Percentiles rank a stretch among this genome's conserved stretches.
These are phyloP conservation scores for Nothopassalora personata DNA, from an alignment of 2,329 filamentous ascomycete genomes.

Conservation along the genomic window DNA sequence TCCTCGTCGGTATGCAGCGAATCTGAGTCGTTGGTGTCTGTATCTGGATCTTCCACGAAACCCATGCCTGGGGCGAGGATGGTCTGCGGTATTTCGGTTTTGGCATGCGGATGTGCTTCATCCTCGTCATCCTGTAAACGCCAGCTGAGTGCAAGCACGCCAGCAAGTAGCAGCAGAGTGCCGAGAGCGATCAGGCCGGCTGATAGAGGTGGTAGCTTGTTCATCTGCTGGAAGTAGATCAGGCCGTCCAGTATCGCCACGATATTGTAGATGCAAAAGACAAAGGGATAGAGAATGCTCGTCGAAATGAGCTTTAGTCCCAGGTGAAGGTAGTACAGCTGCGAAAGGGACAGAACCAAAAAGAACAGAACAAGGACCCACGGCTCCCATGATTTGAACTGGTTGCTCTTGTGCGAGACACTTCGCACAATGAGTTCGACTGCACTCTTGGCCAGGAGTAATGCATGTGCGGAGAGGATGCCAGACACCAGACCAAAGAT, in stretches of 20 bases:
- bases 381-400: constrained; percentile 92
- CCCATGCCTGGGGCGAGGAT: constrained; percentile 77
- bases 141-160: constrained; percentile 90
- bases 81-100: constrained; percentile 49
- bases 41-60: constrained; percentile 34
- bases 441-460: constrained; percentile 91
- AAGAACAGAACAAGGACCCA: constrained; percentile 86
- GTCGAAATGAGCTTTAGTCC: constrained; percentile 93
- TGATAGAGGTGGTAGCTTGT: constrained; percentile 68
- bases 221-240: constrained; percentile 91
- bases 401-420: constrained; percentile 76
- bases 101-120: constrained; percentile 46
- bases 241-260: constrained; percentile 95
- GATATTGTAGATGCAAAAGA: constrained; percentile 99
- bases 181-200: constrained; percentile 80
- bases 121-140: constrained; percentile 70
- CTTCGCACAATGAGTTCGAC: constrained; percentile 90
- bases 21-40: constrained; percentile 23
- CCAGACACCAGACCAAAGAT: constrained; percentile 83
- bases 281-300: constrained; percentile 89
- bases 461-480: constrained; percentile 85
- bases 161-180: constrained; percentile 76
- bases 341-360: constrained; percentile 73
- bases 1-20: constrained; percentile 23
- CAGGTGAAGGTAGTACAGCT: constrained; percentile 91